Base-by-base conservation (phyloP, 2,329 filamentous ascomycete species). In the Clonostachys rosea region DNA sequence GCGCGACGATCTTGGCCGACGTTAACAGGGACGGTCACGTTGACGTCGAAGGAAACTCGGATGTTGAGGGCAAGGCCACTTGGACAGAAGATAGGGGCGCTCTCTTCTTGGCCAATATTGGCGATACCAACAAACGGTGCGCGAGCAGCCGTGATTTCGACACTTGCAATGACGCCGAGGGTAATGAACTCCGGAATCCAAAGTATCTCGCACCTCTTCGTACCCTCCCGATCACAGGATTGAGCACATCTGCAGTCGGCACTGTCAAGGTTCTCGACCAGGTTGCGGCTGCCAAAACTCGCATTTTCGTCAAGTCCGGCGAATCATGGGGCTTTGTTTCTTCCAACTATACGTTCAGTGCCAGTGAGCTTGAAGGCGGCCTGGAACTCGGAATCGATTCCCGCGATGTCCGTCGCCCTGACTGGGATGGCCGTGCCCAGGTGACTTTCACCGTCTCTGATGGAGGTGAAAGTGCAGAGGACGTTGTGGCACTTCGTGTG, bases 101-200 rank as follows among this genome's bases (percentile, higher is more conserved):
- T n/a, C 54, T 68, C 20, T 64, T 69, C 44, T 55, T 69, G 2
- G 55, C 65, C n/a, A 65, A 65, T 46, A 63, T 68, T 16, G 63
- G 57, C 10, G 65, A 69, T 47, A 60, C 57, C 4, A 42, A 56
- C 42, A 40, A 48, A 6, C 62, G 64, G 6, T 68, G 65, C 50
- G 58, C 60, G 1, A 48, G 47, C 8, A 55, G 62, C 43, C 51
- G 57, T 6, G 58, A 61, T 17, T 52, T 68, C 1, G 59, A 52
- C 2, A 45, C 49, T 5, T 70, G 66, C 44, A 54, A 68, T 49
- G 67, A 71, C 40, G 66, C 65, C 4, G 63, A 59, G 0, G 65
- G 61, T 34, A 50, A 71, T 34, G 34, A 57, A 0, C 62, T 61
- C 8, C 55, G 61, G 3, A 53, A 60, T 1, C 57, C 65, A 5